Conservation (phyloP, 2,329 filamentous ascomycete species). For the Exutisphaerella laricina region DNA sequence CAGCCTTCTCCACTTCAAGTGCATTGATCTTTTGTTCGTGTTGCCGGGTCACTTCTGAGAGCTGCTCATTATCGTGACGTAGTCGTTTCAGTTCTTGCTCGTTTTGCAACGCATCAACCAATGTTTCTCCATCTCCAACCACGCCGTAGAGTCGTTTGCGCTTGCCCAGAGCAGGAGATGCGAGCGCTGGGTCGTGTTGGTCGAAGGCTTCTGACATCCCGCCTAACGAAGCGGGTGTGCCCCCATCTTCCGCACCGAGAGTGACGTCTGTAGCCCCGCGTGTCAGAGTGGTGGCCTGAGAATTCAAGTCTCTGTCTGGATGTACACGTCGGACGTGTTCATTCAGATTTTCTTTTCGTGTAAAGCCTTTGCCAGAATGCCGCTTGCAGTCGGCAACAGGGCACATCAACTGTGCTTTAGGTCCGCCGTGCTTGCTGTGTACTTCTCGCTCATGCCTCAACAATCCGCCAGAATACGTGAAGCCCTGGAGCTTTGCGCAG, state of each 20-base stretch:
- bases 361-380: slow-evolving; percentile 82
- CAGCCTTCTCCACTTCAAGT: neutral
- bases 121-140: slow-evolving; percentile 5
- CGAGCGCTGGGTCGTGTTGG: slow-evolving; percentile 8
- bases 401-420: slow-evolving; percentile 81
- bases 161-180: slow-evolving; percentile 7
- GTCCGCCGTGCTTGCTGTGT: slow-evolving; percentile 81
- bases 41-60: slow-evolving; percentile 25
- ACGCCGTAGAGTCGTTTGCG: slow-evolving; percentile 12
- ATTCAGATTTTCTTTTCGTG: slow-evolving; percentile 86
- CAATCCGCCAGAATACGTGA: slow-evolving; percentile 90
- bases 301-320: slow-evolving; percentile 20
- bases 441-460: slow-evolving; percentile 89
- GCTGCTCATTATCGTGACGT: slow-evolving; percentile 37
- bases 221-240: slow-evolving; percentile 14
- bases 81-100: slow-evolving; percentile 39
- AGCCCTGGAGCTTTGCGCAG: slow-evolving; percentile 87
- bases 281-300: slow-evolving; percentile 16
- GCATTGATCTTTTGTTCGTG: slow-evolving; percentile 2
- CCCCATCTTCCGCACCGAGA: slow-evolving; percentile 15
- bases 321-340: slow-evolving; percentile 93
- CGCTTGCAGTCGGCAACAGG: slow-evolving; percentile 84
- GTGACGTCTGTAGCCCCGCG: slow-evolving; percentile 13
- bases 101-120: slow-evolving; percentile 29
- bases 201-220: slow-evolving; percentile 2